Evolutionary conservation across 176 grass and related monocot genomes (phyloP).

Genomic region (Saccharum officinarum): DNA sequence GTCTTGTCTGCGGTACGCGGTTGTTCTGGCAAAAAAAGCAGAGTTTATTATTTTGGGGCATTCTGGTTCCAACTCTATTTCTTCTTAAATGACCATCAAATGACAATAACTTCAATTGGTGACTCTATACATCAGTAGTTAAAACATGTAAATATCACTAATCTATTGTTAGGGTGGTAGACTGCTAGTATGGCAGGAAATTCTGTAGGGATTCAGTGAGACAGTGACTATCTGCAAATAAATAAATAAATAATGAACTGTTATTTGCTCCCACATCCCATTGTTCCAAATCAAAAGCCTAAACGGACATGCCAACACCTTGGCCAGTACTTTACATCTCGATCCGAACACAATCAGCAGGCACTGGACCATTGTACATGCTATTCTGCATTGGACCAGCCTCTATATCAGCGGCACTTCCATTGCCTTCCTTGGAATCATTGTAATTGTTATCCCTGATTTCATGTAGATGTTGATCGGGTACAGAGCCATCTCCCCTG

Average conservation of each 20-base stretch:
- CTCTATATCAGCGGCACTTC: background rate
- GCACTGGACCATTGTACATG: background rate
- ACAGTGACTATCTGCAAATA: background rate
- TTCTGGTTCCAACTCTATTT: background rate
- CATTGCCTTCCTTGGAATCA: background rate
- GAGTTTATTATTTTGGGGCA: background rate
- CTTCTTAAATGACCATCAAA: background rate
- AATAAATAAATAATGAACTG: background rate
- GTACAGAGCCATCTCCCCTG: background rate
- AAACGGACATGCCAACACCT: background rate
- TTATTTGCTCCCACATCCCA: background rate
- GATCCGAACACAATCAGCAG: background rate
- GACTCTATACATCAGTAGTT: background rate
- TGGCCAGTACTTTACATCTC: background rate
- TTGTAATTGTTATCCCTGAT: background rate
- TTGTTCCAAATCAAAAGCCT: background rate
- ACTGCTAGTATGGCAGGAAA: background rate
- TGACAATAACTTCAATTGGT: background rate
- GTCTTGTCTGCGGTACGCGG: background rate
- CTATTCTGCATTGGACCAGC: background rate
- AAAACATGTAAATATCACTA: background rate
- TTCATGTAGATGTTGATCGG: background rate
- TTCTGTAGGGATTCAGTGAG: background rate
- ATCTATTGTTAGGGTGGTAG: background rate
- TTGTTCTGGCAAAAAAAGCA: background rate